Percentiles rank a stretch among this genome's conserved stretches.
Evolutionary conservation across 2,329 filamentous ascomycete species (phyloP).

Genomic region (Ascochyta fabae): DNA sequence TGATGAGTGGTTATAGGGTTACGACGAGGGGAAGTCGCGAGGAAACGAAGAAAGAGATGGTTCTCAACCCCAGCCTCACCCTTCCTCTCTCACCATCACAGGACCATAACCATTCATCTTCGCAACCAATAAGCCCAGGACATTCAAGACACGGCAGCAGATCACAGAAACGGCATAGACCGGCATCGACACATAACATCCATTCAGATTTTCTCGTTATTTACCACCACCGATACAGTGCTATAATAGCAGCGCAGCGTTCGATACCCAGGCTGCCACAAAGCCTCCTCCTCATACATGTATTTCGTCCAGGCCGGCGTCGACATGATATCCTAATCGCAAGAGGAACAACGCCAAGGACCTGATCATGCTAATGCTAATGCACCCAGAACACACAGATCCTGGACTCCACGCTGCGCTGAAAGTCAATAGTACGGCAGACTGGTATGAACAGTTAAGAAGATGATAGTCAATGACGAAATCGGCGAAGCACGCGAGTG

Average conservation of each 20-base stretch:
- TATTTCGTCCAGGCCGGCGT: not conserved
- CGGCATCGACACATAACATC: no score
- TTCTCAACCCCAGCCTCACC: no score
- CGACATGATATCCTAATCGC: not conserved
- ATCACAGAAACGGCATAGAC: no score
- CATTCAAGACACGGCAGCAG: no score
- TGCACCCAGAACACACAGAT: constrained; percentile 15
- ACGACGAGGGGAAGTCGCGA: no score
- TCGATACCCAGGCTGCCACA: not conserved
- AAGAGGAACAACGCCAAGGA: constrained; percentile 5
- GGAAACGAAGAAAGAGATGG: no score
- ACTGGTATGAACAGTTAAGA: constrained; percentile 7
- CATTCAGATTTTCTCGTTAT: not conserved
- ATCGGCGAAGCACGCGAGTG: not conserved
- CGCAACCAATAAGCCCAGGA: no score
- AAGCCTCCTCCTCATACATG: not conserved
- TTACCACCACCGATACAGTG: no score
- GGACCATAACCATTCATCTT: no score
- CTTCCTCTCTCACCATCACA: no score
- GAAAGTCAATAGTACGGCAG: constrained; percentile 16
- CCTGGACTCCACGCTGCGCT: constrained; percentile 26
- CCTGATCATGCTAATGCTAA: constrained; percentile 6
- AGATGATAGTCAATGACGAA: not conserved
- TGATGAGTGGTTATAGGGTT: no score
- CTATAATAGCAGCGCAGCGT: not conserved